Base-by-base conservation (phyloP, 2,329 filamentous ascomycete species). In the Cladosporium sp. region DNA sequence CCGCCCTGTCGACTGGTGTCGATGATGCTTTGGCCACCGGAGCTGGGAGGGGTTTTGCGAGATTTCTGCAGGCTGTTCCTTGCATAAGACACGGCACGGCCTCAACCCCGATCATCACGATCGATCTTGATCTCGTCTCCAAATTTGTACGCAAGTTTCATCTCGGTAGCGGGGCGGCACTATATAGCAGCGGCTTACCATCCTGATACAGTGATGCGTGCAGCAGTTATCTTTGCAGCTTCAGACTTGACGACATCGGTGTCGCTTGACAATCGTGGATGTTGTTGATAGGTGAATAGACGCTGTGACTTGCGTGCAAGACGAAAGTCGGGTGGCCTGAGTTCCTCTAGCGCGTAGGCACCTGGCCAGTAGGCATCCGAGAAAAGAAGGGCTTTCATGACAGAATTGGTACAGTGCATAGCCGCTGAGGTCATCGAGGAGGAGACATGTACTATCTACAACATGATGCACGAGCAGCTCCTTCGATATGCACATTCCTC, bases 21-120 rank as follows among this genome's bases (percentile, higher is more conserved):
- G 60, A 62, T 62, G 60, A 62, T 62, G 60, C 46, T 53, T 55
- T 40, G 49, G 49, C 60, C 12, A 21, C 21, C 60, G 49, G 60
- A 62, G 49, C 53, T 55, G 60, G 60, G 60, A 62, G 60, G 60
- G 60, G 60, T n/a, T 35, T 37, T 53, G 60, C 60, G 60, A 53
- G 49, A 40, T 33, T 53, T 33, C 18, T 37, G 49, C 21, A 62
- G 49, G 49, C 60, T 40, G 60, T 53, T 53, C 60, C 60, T 62
- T 62, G 60, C 60, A 62, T 46, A 5, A 44, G 23, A 62, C 40
- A 44, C 60, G 60, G 60, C 60, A 62, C 60, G 60, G 60, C 49
- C 7, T 14, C 46, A 23, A 53, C 31, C 37, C 60, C 60, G 46
- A n/a, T 29, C 23, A 16, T 37, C 23, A 16, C 46, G 60, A 62